Evolutionary conservation across 148 eudicot species (phyloP).

Genomic region (Rheum nobile): DNA sequence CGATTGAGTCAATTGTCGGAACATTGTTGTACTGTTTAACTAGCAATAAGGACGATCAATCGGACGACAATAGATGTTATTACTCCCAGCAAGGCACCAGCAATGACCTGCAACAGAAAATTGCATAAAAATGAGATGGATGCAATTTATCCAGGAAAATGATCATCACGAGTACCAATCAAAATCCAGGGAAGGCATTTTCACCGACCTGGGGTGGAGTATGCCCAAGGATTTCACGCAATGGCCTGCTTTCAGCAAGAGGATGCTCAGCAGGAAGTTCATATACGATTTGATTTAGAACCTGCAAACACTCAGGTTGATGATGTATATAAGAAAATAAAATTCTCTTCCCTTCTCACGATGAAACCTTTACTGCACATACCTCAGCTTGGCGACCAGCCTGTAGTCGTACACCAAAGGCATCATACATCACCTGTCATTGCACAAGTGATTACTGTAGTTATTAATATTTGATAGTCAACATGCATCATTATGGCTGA

Average conservation of each 20-base stretch:
- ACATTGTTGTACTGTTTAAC: background rate
- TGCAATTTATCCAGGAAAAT: background rate
- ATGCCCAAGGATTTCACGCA: constrained; percentile 94
- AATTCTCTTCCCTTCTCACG: background rate
- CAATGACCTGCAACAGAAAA: constrained; percentile 42
- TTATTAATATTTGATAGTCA: background rate
- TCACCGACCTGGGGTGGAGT: constrained; percentile 76
- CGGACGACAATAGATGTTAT: constrained; percentile 34
- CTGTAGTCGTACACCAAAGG: constrained; percentile 87
- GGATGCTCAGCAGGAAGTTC: constrained; percentile 98
- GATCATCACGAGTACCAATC: background rate
- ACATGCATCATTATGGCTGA: background rate
- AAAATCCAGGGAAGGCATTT: background rate
- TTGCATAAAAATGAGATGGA: background rate
- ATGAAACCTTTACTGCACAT: constrained; percentile 5
- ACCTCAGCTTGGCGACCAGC: constrained; percentile 99
- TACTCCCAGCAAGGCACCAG: constrained; percentile 63
- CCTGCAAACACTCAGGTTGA: constrained; percentile 34
- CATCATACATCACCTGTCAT: constrained; percentile 96
- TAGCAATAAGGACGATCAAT: constrained; percentile 21
- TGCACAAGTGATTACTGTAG: background rate
- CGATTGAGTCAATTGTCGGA: background rate
- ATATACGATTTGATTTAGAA: constrained; percentile 91
- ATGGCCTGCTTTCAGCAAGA: constrained; percentile 87
- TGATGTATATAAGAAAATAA: background rate